phyloP scores from a whole-genome alignment of 1,139 yeast genomes.

The Pichia kudriavzevii region DNA sequence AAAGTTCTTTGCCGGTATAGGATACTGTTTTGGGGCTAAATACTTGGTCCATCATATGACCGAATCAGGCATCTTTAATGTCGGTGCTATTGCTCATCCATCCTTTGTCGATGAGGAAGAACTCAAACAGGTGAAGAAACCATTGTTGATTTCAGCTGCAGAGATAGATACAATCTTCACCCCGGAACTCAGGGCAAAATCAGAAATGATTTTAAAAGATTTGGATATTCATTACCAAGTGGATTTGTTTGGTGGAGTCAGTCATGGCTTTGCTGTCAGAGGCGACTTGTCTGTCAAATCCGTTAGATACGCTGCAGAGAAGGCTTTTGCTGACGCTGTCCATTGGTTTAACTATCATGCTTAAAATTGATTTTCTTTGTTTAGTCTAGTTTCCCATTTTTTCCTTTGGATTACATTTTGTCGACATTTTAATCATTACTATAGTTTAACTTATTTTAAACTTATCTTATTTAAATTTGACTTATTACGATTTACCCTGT shows the following conservation, averaged over 20 bases:
- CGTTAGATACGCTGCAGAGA: constrained; percentile 63
- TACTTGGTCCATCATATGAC: constrained; percentile 49
- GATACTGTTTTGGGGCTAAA: constrained; percentile 85
- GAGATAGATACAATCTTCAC: constrained; percentile 60
- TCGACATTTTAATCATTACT: too few species aligned
- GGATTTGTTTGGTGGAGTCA: constrained; percentile 51
- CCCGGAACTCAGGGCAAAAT: constrained; percentile 48
- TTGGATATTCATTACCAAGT: constrained; percentile 44
- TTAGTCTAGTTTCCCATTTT: too few species aligned
- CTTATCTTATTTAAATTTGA: too few species aligned
- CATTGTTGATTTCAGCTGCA: constrained; percentile 65
- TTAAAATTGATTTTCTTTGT: too few species aligned
- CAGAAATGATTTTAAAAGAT: constrained; percentile 51
- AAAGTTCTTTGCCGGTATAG: constrained; percentile 53
- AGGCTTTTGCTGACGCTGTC: constrained; percentile 53
- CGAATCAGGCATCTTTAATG: constrained; percentile 41
- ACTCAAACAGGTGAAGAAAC: constrained; percentile 48
- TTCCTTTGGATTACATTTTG: too few species aligned
- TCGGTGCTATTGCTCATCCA: constrained; percentile 77
- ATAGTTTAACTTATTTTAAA: too few species aligned
- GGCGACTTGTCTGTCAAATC: constrained; percentile 56
- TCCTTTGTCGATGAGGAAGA: constrained; percentile 61
- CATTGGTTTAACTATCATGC: constrained; percentile 38
- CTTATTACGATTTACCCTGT: too few species aligned
- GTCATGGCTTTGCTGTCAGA: constrained; percentile 72